These are phyloP conservation scores for Ligustrum vulgare DNA, from an alignment of 257 asterid genomes.

Conservation along the genomic window DNA sequence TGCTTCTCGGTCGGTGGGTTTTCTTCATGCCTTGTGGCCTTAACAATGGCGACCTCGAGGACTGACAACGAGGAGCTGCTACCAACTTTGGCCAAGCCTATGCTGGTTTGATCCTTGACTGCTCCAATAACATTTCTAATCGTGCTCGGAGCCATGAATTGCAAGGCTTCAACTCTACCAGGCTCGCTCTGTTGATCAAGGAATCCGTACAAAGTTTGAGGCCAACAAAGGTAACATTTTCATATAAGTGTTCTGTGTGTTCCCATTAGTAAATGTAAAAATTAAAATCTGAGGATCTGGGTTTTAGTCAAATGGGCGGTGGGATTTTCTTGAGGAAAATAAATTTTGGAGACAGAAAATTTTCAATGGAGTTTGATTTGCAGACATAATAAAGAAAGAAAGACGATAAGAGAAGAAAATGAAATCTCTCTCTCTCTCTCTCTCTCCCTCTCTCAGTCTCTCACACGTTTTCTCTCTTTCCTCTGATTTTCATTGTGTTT, in stretches of 20 bases:
- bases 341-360: background rate
- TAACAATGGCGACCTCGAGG: conserved; percentile 88
- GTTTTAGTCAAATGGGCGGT: background rate
- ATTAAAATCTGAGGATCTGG: background rate
- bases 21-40: conserved; percentile 93
- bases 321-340: background rate
- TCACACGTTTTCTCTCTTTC: background rate
- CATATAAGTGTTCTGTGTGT: background rate
- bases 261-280: background rate
- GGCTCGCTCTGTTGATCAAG: background rate
- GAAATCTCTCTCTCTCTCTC: background rate
- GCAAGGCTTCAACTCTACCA: background rate
- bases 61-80: conserved; percentile 68
- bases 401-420: background rate
- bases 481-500: background rate
- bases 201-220: background rate
- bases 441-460: background rate
- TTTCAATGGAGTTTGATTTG: background rate
- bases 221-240: background rate
- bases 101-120: conserved; percentile 88
- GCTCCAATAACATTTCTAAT: conserved; percentile 83
- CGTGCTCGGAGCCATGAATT: conserved; percentile 81
- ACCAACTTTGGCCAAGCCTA: conserved; percentile 81
- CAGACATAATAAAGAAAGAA: background rate
- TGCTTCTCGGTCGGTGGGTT: conserved; percentile 83